These are phyloP conservation scores for Apophysomyces trapeziformis DNA, from an alignment of 371 early-diverging fungal genomes.

Conservation along the genomic window DNA sequence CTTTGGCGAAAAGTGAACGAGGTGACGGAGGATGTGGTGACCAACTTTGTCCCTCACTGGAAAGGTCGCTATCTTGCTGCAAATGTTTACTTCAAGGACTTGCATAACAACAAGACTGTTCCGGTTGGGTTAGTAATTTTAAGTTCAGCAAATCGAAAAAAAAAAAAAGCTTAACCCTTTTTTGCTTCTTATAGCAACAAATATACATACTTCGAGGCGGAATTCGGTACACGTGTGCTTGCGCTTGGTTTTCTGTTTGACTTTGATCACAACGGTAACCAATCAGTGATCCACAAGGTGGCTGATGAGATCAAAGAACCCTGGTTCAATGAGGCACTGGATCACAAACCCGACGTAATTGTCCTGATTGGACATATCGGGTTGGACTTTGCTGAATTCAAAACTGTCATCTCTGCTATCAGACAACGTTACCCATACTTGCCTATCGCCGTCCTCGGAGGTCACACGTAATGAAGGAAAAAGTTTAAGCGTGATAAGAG, in stretches of 20 bases:
- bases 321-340: constrained; percentile 64
- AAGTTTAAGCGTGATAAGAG: background rate
- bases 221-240: constrained; percentile 60
- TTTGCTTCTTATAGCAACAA: constrained; percentile 21
- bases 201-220: constrained; percentile 58
- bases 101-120: constrained; percentile 47
- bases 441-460: constrained; percentile 64
- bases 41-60: constrained; percentile 57
- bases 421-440: constrained; percentile 52
- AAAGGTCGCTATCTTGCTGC: constrained; percentile 57
- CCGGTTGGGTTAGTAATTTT: constrained; percentile 51
- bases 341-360: constrained; percentile 56
- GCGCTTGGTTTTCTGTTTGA: constrained; percentile 63
- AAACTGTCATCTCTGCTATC: constrained; percentile 51
- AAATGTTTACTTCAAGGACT: constrained; percentile 55
- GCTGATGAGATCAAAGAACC: constrained; percentile 52
- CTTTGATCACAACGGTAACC: constrained; percentile 48
- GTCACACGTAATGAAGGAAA: constrained; percentile 43
- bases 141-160: background rate
- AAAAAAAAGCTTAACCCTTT: background rate
- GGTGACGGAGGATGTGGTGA: constrained; percentile 35
- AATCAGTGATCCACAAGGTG: constrained; percentile 44
- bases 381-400: constrained; percentile 54
- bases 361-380: constrained; percentile 59
- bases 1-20: constrained; percentile 27